These are phyloP conservation scores for Plenodomus tracheiphilus DNA, from an alignment of 2,329 filamentous ascomycete genomes.

Conservation along the genomic window DNA sequence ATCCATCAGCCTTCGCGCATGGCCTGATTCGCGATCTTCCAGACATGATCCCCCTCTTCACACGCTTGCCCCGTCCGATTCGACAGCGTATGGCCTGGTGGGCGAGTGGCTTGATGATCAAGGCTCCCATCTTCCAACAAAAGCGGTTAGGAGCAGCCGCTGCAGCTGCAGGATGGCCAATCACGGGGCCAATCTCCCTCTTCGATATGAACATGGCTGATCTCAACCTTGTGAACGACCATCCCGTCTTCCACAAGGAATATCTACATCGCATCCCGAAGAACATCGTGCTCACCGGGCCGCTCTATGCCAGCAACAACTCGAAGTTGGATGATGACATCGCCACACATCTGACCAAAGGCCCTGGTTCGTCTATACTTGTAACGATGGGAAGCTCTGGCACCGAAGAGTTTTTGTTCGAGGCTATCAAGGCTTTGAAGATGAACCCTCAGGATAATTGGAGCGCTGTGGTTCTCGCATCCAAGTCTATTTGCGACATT, in stretches of 20 bases:
- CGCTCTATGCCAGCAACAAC: conserved; percentile 28
- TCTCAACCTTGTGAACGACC: conserved; percentile 40
- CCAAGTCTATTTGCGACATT: conserved; percentile 36
- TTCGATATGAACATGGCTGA: conserved; percentile 43
- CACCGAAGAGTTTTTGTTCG: conserved; percentile 36
- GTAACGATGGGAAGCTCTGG: conserved; percentile 40
- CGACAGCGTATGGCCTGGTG: conserved; percentile 31
- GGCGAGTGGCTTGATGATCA: conserved; percentile 31
- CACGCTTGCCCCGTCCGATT: conserved; percentile 33
- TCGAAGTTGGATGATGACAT: conserved; percentile 32
- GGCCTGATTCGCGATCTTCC: conserved; percentile 39
- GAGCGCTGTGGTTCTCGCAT: conserved; percentile 36
- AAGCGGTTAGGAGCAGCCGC: conserved; percentile 35
- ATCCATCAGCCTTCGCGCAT: conserved; percentile 31
- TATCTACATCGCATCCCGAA: conserved; percentile 33
- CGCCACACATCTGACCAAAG: conserved; percentile 26
- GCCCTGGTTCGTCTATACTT: conserved; percentile 27
- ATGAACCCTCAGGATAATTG: conserved; percentile 29
- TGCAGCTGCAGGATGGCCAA: conserved; percentile 31
- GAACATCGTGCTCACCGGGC: conserved; percentile 37
- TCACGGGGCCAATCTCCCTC: conserved; percentile 34
- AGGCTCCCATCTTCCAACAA: conserved; percentile 39
- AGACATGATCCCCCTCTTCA: conserved; percentile 38
- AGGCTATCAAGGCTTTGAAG: conserved; percentile 35
- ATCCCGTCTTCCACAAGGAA: conserved; percentile 36